Base-by-base conservation (phyloP, 805 yeast species). In the Debaryomyces castellii region DNA sequence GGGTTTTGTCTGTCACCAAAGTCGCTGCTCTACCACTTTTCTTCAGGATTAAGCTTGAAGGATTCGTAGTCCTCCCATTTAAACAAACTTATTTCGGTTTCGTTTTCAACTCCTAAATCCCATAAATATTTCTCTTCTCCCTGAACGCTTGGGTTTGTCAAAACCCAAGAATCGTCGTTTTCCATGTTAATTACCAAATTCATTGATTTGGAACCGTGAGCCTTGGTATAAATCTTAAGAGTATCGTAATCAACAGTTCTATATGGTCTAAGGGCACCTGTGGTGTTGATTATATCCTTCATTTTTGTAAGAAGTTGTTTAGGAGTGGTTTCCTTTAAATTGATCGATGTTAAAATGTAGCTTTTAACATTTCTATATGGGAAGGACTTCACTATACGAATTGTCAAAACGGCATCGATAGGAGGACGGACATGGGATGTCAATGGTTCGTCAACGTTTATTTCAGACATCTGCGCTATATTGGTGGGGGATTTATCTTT, bases 161-260 rank as follows among this genome's bases (percentile, higher is more conserved):
- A 52, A 12, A 87, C 70, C 90, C 95, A 87, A 46, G 82, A 85
- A 5, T 84, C 87, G 51, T 72, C 76, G 57, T 91, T 83, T 22
- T 89, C 96, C 62, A 94, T 78, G 62, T 94, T 94, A 51, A 94
- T 87, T 39, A 90, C 94, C 53, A 94, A 74, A 60, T 94, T 90
- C 81, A 90, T 86, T 2, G 97, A 88, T 67, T 94, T 94, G 24
- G 96, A 80, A 10, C 95, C 94, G 64, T 92, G 98, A 0, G 99
- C 98, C 60, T 89, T 90, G 23, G 96, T 87, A 67, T 94, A 94
- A 5, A 94, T 77, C 64, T 94, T 94, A 46, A 92, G 63, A 0
- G 91, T 74, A 59, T 92, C 87, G 51, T 82, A 87, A 0, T 67
- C 72, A 8, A 88, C 87, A 49, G 77, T 87, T 58, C 97, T 76